phyloP scores from a whole-genome alignment of 257 asterid genomes.

The Solanum appendiculatum region DNA sequence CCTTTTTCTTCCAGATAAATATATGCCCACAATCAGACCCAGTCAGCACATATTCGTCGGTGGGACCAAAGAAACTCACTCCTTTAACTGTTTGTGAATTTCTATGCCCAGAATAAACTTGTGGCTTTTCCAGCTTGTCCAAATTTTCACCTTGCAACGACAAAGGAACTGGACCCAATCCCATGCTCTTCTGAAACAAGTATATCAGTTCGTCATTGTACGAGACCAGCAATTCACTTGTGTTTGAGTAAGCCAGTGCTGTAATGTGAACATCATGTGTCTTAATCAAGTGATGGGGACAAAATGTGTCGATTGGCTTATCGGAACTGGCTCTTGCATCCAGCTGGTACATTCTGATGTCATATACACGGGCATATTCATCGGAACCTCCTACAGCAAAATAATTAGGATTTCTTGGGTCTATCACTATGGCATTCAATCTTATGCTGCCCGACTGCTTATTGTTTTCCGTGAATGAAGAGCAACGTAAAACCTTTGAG shows the following conservation, averaged over 20 bases:
- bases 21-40: constrained; percentile 84
- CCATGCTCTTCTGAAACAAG: constrained; percentile 59
- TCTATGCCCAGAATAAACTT: constrained; percentile 55
- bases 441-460: constrained; percentile 23
- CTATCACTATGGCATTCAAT: constrained; percentile 55
- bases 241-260: constrained; percentile 59
- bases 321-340: constrained; percentile 30
- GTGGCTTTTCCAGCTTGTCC: constrained; percentile 18
- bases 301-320: constrained; percentile 40
- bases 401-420: constrained; percentile 72
- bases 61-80: constrained; percentile 68
- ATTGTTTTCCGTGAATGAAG: constrained; percentile 24
- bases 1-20: constrained; percentile 72
- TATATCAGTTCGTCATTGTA: constrained; percentile 67
- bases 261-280: constrained; percentile 45
- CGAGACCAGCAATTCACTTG: constrained; percentile 65
- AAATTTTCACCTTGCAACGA: constrained; percentile 21
- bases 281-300: constrained; percentile 41
- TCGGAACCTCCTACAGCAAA: constrained; percentile 73
- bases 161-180: constrained; percentile 42
- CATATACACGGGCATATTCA: constrained; percentile 63
- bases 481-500: constrained; percentile 58
- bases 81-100: constrained; percentile 66
- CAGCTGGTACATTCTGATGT: constrained; percentile 44
- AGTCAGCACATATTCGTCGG: constrained; percentile 54